Percentiles rank a stretch among this genome's conserved stretches.
These are phyloP conservation scores for Flagelloscypha sp. DNA, from an alignment of 768 basidiomycete genomes.

Conservation along the genomic window DNA sequence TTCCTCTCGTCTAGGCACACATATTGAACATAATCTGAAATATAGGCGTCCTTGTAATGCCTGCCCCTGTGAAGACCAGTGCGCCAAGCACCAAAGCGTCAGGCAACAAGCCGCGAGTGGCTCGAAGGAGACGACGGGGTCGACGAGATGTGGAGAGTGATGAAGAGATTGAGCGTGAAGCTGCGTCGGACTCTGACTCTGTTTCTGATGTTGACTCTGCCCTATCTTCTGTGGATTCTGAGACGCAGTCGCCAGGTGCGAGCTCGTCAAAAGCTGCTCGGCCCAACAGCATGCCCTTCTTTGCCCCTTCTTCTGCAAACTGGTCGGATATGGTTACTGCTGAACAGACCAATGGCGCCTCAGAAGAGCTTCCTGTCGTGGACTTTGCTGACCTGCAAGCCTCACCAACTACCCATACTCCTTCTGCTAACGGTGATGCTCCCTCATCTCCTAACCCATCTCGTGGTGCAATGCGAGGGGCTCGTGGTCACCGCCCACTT, in stretches of 20 bases:
- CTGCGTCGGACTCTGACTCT: slow-evolving; percentile 59
- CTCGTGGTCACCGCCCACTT: slow-evolving; percentile 25
- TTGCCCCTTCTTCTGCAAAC: slow-evolving; percentile 39
- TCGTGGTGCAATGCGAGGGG: slow-evolving; percentile 13
- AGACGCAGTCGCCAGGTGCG: slow-evolving; percentile 53
- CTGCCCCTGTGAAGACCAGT: slow-evolving; percentile 28
- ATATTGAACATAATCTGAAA: too few relatives aligned
- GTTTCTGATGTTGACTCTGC: slow-evolving; percentile 57
- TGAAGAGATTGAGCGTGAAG: slow-evolving; percentile 70
- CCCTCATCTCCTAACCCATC: slow-evolving; percentile 33
- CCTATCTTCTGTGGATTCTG: slow-evolving; percentile 56
- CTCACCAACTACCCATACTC: slow-evolving; percentile 20
- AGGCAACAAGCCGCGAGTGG: slow-evolving; percentile 31
- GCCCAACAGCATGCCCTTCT: slow-evolving; percentile 37
- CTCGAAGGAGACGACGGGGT: slow-evolving; percentile 58
- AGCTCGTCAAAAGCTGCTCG: slow-evolving; percentile 22
- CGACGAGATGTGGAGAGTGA: slow-evolving; percentile 58
- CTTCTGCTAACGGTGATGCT: slow-evolving; percentile 18
- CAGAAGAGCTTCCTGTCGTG: slow-evolving; percentile 69
- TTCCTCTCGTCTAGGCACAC: too few relatives aligned
- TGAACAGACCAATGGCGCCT: slow-evolving; percentile 53
- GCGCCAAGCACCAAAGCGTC: slow-evolving; percentile 22
- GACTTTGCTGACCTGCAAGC: slow-evolving; percentile 63
- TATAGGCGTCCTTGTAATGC: too few relatives aligned
- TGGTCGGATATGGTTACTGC: slow-evolving; percentile 87